These are phyloP conservation scores for Hypholoma fasciculare DNA, from an alignment of 768 basidiomycete species.

Conservation along the genomic window DNA sequence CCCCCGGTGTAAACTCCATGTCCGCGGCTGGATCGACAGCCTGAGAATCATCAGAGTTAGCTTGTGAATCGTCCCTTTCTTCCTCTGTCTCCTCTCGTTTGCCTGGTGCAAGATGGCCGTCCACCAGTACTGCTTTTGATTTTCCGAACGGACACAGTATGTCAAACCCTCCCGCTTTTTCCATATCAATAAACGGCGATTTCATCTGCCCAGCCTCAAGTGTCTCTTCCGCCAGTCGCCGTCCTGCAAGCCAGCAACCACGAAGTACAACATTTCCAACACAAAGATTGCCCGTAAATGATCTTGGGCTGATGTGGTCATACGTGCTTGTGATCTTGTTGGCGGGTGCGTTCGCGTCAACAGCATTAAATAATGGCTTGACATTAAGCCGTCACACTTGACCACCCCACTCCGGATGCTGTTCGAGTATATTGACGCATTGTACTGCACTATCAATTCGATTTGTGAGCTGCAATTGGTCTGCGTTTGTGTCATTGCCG, in stretches of 20 bases:
- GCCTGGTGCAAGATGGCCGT: background rate
- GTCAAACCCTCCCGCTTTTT: background rate
- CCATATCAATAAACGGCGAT: background rate
- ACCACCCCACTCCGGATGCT: slow-evolving; percentile 16
- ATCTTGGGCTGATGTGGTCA: slow-evolving; percentile 17
- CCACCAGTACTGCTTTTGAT: too few species aligned
- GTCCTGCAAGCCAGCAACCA: slow-evolving; percentile 13
- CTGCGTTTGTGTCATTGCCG: slow-evolving; percentile 11
- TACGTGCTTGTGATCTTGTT: slow-evolving; percentile 12
- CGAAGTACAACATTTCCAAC: slow-evolving; percentile 12
- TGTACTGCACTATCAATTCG: slow-evolving; percentile 9
- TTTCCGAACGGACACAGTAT: slow-evolving; percentile 8
- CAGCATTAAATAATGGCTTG: slow-evolving; percentile 6
- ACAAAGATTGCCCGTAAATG: slow-evolving; percentile 17
- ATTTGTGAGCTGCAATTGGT: slow-evolving; percentile 7
- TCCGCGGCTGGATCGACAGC: background rate
- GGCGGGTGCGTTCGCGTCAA: too few species aligned
- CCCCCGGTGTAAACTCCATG: background rate
- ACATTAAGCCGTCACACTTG: slow-evolving; percentile 7
- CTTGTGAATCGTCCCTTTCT: slow-evolving; percentile 1
- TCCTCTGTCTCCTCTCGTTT: slow-evolving; percentile 10
- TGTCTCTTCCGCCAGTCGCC: background rate
- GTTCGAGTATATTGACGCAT: slow-evolving; percentile 13
- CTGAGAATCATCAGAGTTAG: too few species aligned
- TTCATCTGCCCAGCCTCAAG: background rate